Evolutionary conservation across 495 filamentous ascomycete species (phyloP), one percentile per base, ranked within the genome.

Genomic region (Chaetomium cochliodes): DNA sequence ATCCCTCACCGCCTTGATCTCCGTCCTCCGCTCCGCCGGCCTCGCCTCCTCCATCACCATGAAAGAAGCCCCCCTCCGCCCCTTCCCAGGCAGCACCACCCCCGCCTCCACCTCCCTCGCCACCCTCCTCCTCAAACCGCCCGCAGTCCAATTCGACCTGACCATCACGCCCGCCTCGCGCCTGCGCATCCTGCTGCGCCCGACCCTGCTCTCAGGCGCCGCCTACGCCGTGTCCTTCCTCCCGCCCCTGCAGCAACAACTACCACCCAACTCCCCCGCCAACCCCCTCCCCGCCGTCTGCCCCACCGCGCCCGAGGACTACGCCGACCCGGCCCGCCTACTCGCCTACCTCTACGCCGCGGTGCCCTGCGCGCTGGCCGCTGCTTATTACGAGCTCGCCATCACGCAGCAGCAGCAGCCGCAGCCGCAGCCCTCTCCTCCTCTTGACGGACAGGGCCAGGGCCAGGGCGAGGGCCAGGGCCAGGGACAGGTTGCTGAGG

Each of bases 101-200:
- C 46, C 60, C 0, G 63, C 67, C 18, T 58, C 74, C 0, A 65
- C 68, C 16, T 49, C 69, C 18, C 64, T 76, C 49, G 63, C 63
- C 20, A 33, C 13, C 20, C 50, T 30, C 50, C 65, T 76, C 3
- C 57, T 75, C 30, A 61, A 58, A n/a, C 71, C 73, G 6, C 58
- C 71, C 0, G 54, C 63, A 0, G 72, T 72, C 22, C 69, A 76
- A 12, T 79, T 77, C 60, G 77, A 77, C 52, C 60, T 82, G 4
- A 70, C 65, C n/a, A 74, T 82, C 59, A 78, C 78, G 5, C 73
- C 77, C 0, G 68, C 72, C 2, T 66, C 69, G 6, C 68, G 72
- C 15, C 58, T 82, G 5, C 72, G 70, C 51, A 70, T 74, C n/a
- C 65, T 74, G 1, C 68, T 69, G 56, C 72, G 66, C 7, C 65